Percentiles rank a stretch among this genome's conserved stretches.
phyloP scores from a whole-genome alignment of 106 monocot genomes.

The Gastrodia elata region DNA sequence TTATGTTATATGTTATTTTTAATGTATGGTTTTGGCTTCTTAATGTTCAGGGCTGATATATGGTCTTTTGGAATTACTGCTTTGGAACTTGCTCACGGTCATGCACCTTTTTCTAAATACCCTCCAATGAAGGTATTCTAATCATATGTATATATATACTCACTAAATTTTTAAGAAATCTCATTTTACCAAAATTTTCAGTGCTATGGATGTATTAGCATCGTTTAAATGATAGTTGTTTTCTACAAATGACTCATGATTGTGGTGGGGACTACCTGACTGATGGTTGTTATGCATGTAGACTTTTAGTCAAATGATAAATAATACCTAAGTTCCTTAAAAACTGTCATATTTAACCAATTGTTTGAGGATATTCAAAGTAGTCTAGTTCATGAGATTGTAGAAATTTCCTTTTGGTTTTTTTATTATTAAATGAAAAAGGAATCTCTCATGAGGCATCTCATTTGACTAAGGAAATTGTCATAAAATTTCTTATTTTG shows the following conservation, averaged over 20 bases:
- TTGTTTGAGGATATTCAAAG: no score
- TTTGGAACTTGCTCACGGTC: constrained; percentile 79
- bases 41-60: constrained; percentile 67
- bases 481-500: no score
- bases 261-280: not conserved
- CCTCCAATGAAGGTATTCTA: constrained; percentile 57
- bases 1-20: not conserved
- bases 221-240: not conserved
- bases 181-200: not conserved
- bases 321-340: no score
- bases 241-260: not conserved
- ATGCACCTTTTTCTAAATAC: constrained; percentile 73
- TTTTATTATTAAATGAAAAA: no score
- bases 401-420: no score
- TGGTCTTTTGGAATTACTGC: constrained; percentile 96
- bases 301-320: no score
- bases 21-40: not conserved
- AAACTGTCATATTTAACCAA: no score
- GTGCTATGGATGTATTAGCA: not conserved
- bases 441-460: no score
- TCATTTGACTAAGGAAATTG: no score
- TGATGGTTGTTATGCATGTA: no score
- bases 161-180: not conserved
- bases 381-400: no score
- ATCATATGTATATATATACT: not conserved